These are phyloP conservation scores for Globisporangium paroecandrum DNA, from an alignment of 352 stramenopile species.

Conservation along the genomic window DNA sequence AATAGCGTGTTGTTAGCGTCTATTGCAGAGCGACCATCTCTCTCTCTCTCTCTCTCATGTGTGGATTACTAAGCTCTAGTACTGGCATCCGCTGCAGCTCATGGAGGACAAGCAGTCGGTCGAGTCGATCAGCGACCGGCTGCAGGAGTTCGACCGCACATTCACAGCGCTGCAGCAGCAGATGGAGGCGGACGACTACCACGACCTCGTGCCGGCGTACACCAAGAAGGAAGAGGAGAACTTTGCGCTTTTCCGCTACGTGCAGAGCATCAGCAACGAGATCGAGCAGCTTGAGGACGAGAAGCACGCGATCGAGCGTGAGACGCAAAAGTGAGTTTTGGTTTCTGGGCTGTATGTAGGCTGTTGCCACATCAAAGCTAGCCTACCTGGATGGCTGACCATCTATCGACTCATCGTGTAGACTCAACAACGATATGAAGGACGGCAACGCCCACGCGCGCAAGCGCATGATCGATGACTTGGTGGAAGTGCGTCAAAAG, in stretches of 20 bases:
- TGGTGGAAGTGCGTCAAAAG: conserved; percentile 71
- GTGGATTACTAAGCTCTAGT: neutral
- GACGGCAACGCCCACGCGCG: conserved; percentile 60
- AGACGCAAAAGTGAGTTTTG: conserved; percentile 51
- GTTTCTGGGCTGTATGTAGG: neutral
- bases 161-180: conserved; percentile 59
- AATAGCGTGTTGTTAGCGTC: neutral
- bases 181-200: conserved; percentile 63
- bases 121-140: conserved; percentile 60
- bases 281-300: conserved; percentile 82
- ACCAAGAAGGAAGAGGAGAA: conserved; percentile 77
- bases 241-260: conserved; percentile 75
- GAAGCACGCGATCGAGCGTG: conserved; percentile 47
- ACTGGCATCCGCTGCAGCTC: conserved; percentile 27
- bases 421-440: conserved; percentile 56
- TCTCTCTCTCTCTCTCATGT: neutral
- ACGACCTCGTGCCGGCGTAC: conserved; percentile 57
- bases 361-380: neutral
- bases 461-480: conserved; percentile 69
- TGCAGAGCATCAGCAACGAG: conserved; percentile 79
- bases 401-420: conserved; percentile 11
- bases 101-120: conserved; percentile 68
- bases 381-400: neutral
- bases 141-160: conserved; percentile 73
- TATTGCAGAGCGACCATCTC: neutral